Percentiles rank a stretch among this genome's conserved stretches.
These are phyloP conservation scores for Suaeda aralocaspica DNA, from an alignment of 148 eudicot genomes.

Conservation along the genomic window DNA sequence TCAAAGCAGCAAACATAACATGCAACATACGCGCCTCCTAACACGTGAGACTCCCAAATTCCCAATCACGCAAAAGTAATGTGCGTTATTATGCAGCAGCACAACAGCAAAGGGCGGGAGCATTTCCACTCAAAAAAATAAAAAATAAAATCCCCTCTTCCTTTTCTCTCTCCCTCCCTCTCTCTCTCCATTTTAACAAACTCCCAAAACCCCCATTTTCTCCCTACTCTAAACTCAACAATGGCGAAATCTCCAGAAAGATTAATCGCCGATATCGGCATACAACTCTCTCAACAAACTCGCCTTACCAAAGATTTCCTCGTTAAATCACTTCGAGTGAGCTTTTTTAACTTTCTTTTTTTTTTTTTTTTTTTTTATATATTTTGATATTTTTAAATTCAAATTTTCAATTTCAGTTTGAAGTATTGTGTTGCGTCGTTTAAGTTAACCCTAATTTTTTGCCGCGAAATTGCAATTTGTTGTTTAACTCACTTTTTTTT, in stretches of 20 bases:
- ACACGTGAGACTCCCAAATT: no score
- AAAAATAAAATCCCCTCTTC: not conserved
- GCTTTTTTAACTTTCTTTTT: not conserved
- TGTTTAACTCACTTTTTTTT: not conserved
- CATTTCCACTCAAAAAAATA: not conserved
- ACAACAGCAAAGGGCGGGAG: constrained; percentile 2
- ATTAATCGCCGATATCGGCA: constrained; percentile 47
- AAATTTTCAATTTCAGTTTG: not conserved
- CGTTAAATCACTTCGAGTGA: constrained; percentile 64
- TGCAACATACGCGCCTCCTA: no score
- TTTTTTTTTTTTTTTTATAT: no score
- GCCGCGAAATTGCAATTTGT: no score
- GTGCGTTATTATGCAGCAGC: no score
- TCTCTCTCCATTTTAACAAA: not conserved
- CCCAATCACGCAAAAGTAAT: not conserved
- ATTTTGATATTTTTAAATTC: not conserved
- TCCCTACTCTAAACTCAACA: not conserved
- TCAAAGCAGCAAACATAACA: no score
- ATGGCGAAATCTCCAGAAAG: constrained; percentile 35
- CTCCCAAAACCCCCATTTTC: not conserved
- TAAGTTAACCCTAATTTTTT: no score
- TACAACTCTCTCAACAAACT: constrained; percentile 48
- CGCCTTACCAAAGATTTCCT: constrained; percentile 61
- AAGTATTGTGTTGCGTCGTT: no score
- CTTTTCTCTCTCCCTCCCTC: not conserved